These are phyloP conservation scores for Nissolia schottii DNA, from an alignment of 306 rosid species.

Conservation along the genomic window DNA sequence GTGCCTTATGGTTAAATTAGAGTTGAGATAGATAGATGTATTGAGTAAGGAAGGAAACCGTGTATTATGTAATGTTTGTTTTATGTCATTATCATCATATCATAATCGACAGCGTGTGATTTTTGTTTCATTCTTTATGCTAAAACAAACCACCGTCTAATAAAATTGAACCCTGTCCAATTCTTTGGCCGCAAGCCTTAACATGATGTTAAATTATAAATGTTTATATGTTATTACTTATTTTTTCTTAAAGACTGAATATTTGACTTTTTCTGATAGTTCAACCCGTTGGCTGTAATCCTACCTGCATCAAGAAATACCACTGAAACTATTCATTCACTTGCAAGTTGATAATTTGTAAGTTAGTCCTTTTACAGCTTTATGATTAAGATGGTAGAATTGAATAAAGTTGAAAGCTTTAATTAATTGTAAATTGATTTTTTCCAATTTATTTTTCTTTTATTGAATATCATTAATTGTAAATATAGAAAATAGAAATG, in stretches of 20 bases:
- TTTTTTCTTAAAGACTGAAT: not conserved
- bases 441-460: not conserved
- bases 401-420: not conserved
- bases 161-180: not conserved
- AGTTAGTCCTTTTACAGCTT: not conserved
- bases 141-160: not conserved
- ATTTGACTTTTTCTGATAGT: conserved; percentile 9
- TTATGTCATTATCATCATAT: conserved; percentile 19
- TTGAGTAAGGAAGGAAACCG: conserved; percentile 31
- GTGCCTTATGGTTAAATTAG: too few relatives aligned
- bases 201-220: too few relatives aligned
- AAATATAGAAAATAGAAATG: too few relatives aligned
- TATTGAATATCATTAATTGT: not conserved
- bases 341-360: too few relatives aligned
- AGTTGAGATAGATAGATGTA: too few relatives aligned
- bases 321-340: not conserved
- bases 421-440: not conserved
- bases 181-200: conserved; percentile 32
- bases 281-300: not conserved
- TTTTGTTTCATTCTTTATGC: not conserved
- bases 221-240: too few relatives aligned
- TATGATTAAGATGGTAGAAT: not conserved
- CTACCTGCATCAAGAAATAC: not conserved
- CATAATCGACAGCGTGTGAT: conserved; percentile 17
- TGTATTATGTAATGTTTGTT: conserved; percentile 26